Evolutionary conservation across 352 stramenopile species (phyloP).

Genomic region (Pythium aquatile): DNA sequence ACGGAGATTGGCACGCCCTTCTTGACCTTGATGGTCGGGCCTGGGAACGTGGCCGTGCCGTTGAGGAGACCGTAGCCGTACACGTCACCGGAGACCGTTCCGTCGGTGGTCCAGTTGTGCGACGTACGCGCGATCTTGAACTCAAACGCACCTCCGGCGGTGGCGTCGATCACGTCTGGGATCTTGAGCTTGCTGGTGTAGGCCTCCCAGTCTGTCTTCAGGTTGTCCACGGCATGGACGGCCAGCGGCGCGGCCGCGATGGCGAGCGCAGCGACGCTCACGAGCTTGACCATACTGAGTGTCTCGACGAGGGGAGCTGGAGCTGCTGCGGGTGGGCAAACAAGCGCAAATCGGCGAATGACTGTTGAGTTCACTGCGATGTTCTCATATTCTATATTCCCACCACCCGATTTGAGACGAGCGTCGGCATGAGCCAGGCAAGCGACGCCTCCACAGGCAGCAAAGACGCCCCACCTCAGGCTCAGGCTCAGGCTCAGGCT

Average conservation of each 20-base stretch:
- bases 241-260: conserved; percentile 7
- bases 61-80: conserved; percentile 38
- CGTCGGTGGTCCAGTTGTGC: conserved; percentile 34
- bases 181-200: conserved; percentile 33
- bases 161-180: conserved; percentile 42
- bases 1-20: conserved; percentile 31
- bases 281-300: conserved; percentile 7
- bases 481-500: too few relatives aligned
- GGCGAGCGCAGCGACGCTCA: conserved; percentile 14
- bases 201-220: conserved; percentile 41
- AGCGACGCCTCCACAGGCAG: not conserved
- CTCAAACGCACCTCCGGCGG: conserved; percentile 33
- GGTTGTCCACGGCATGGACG: conserved; percentile 20
- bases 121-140: conserved; percentile 32
- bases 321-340: not conserved
- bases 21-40: conserved; percentile 38
- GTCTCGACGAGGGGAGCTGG: not conserved
- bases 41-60: conserved; percentile 29
- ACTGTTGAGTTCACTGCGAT: too few relatives aligned
- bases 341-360: conserved; percentile 21
- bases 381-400: conserved; percentile 12
- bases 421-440: conserved; percentile 1
- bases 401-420: conserved; percentile 3
- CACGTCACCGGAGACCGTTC: conserved; percentile 22
- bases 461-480: not conserved